These are phyloP conservation scores for Ascosphaera acerosa DNA, from an alignment of 2,329 filamentous ascomycete species.

Conservation along the genomic window DNA sequence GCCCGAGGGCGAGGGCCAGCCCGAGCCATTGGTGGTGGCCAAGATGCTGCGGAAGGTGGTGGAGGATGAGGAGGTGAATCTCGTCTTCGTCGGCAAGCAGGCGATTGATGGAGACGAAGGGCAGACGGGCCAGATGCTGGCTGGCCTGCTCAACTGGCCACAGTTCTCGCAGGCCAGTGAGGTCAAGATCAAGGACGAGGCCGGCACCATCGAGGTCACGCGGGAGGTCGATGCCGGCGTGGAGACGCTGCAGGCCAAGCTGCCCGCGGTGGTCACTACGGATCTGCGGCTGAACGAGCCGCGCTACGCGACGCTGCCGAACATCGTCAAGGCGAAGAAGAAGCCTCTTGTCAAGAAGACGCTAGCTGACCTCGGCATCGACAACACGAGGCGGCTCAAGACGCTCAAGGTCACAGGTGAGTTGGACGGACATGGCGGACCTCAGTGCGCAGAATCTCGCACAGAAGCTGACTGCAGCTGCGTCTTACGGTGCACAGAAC, in stretches of 20 bases:
- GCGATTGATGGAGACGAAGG: slow-evolving; percentile 89
- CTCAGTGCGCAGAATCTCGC: neutral
- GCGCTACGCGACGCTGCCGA: slow-evolving; percentile 79
- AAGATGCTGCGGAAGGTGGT: slow-evolving; percentile 67
- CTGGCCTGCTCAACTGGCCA: slow-evolving; percentile 70
- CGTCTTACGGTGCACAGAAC: too few relatives aligned
- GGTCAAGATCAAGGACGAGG: slow-evolving; percentile 45
- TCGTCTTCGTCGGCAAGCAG: slow-evolving; percentile 91
- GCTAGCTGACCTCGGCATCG: slow-evolving; percentile 55
- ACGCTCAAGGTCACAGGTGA: slow-evolving; percentile 65
- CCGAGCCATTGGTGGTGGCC: slow-evolving; percentile 78
- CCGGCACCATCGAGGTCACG: slow-evolving; percentile 48
- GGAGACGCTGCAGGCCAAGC: slow-evolving; percentile 61
- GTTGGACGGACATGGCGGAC: too few relatives aligned
- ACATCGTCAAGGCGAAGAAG: slow-evolving; percentile 99
- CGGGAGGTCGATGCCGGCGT: slow-evolving; percentile 89
- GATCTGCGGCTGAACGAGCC: slow-evolving; percentile 89
- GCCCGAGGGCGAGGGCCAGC: slow-evolving; percentile 31
- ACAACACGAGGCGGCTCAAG: slow-evolving; percentile 54
- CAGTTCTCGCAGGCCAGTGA: slow-evolving; percentile 86
- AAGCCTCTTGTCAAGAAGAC: slow-evolving; percentile 91
- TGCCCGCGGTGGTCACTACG: slow-evolving; percentile 87
- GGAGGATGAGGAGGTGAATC: slow-evolving; percentile 61
- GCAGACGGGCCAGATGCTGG: slow-evolving; percentile 96
- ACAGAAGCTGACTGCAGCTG: slow-evolving; percentile 4